Percentiles rank a stretch among this genome's conserved stretches.
These are phyloP conservation scores for Rehmannia glutinosa DNA, from an alignment of 257 asterid species.

Conservation along the genomic window DNA sequence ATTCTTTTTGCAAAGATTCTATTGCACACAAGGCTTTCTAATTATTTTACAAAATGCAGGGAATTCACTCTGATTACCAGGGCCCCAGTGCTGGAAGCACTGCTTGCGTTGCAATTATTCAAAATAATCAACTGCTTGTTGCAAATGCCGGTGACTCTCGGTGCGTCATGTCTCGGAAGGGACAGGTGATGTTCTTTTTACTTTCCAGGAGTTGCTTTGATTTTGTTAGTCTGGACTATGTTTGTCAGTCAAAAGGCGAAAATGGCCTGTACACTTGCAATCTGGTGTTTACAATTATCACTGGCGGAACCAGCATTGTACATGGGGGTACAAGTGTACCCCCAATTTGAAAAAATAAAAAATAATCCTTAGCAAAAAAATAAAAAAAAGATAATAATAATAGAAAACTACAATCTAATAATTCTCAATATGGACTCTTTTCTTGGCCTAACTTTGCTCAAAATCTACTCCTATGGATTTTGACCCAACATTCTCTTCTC, in stretches of 20 bases:
- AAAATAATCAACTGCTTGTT: slow-evolving; percentile 51
- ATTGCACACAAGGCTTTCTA: slow-evolving; percentile 10
- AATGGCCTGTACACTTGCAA: background rate
- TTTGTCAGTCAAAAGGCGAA: background rate
- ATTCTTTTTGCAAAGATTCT: background rate
- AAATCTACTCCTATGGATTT: no score
- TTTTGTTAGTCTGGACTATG: background rate
- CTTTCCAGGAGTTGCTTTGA: background rate
- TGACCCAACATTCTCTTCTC: no score
- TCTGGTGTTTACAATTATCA: no score
- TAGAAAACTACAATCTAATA: no score
- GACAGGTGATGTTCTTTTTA: slow-evolving; percentile 48
- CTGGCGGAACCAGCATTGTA: no score
- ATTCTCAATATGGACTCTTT: no score
- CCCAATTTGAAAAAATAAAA: no score
- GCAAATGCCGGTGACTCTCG: slow-evolving; percentile 99
- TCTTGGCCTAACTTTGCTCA: no score
- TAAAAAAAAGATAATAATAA: no score
- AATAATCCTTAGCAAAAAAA: no score
- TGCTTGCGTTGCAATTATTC: slow-evolving; percentile 80
- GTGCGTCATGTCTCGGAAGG: slow-evolving; percentile 75
- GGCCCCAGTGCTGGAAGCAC: slow-evolving; percentile 93
- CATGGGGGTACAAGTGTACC: no score
- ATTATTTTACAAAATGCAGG: slow-evolving; percentile 39
- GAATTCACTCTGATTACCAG: slow-evolving; percentile 38